Evolutionary conservation across 2,329 filamentous ascomycete genomes (phyloP).

Genomic region (Aspergillus nomiae): DNA sequence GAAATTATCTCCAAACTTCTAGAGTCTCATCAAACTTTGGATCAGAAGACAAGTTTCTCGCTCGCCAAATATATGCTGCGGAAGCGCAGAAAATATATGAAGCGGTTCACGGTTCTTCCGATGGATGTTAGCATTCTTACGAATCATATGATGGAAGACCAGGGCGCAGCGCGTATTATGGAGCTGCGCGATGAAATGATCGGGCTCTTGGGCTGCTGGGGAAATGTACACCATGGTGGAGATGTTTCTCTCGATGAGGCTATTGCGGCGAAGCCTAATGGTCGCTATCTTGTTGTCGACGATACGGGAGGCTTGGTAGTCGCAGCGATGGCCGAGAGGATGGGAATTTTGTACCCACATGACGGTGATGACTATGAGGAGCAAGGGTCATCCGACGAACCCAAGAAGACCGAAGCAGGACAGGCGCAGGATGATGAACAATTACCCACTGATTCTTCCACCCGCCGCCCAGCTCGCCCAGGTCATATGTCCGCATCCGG

Average conservation of each 20-base stretch:
- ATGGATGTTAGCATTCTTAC: conserved; percentile 76
- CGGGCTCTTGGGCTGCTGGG: conserved; percentile 82
- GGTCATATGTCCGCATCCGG: conserved; percentile 50
- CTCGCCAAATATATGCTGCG: conserved; percentile 93
- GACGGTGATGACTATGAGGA: conserved; percentile 27
- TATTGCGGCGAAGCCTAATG: conserved; percentile 44
- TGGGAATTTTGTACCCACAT: conserved; percentile 72
- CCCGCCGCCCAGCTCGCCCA: conserved; percentile 18
- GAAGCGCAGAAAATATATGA: conserved; percentile 91
- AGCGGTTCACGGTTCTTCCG: conserved; percentile 81
- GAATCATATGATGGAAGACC: conserved; percentile 76
- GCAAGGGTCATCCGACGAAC: conserved; percentile 17
- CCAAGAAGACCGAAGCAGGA: conserved; percentile 13
- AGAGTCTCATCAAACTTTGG: conserved; percentile 82
- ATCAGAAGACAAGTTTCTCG: conserved; percentile 92
- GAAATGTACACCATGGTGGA: conserved; percentile 79
- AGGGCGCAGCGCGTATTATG: conserved; percentile 77
- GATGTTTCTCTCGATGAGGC: conserved; percentile 29
- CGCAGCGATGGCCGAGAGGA: conserved; percentile 82
- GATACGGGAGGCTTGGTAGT: conserved; percentile 83
- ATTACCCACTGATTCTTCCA: background rate
- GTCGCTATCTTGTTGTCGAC: conserved; percentile 80
- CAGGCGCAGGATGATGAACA: conserved; percentile 27
- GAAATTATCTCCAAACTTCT: conserved; percentile 93
- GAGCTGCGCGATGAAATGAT: conserved; percentile 84